phyloP scores from a whole-genome alignment of 768 basidiomycete species.

The Paxillus ammoniavirescens region DNA sequence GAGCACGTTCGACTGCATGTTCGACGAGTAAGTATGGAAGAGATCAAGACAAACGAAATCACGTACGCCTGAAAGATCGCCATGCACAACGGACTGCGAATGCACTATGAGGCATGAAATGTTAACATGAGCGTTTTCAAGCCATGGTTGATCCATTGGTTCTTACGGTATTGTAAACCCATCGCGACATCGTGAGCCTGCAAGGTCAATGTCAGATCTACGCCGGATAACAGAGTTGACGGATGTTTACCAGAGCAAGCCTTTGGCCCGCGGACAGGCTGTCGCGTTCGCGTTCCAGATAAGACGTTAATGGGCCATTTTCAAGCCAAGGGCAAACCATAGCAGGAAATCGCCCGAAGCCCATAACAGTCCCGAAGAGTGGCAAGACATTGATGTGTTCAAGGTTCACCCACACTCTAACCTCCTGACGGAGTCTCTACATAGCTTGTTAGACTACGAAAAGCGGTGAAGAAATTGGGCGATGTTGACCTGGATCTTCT shows the following conservation, averaged over 20 bases:
- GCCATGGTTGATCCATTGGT: not conserved
- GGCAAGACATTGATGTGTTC: slow-evolving; percentile 31
- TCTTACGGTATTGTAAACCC: slow-evolving; percentile 26
- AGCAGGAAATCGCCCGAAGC: slow-evolving; percentile 29
- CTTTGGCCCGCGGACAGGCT: slow-evolving; percentile 12
- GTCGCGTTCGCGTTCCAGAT: slow-evolving; percentile 14
- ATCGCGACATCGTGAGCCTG: slow-evolving; percentile 27
- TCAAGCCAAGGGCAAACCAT: slow-evolving; percentile 36
- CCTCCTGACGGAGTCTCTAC: slow-evolving; percentile 26
- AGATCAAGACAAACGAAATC: not conserved
- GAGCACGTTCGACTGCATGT: slow-evolving; percentile 42
- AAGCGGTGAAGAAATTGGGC: too few species aligned
- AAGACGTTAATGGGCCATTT: slow-evolving; percentile 24
- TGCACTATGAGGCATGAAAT: slow-evolving; percentile 14
- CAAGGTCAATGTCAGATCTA: not conserved
- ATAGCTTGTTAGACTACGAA: too few species aligned
- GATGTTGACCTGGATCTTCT: too few species aligned
- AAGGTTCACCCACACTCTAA: slow-evolving; percentile 29
- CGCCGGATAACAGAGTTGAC: not conserved
- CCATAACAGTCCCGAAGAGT: slow-evolving; percentile 24
- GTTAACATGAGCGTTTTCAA: not conserved
- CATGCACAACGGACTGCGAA: slow-evolving; percentile 19
- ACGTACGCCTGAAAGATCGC: slow-evolving; percentile 30
- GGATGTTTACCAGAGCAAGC: slow-evolving; percentile 14
- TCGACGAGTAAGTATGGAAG: not conserved